Evolutionary conservation across 2,329 filamentous ascomycete species (phyloP).

Genomic region (Sordariomycetes sp.): DNA sequence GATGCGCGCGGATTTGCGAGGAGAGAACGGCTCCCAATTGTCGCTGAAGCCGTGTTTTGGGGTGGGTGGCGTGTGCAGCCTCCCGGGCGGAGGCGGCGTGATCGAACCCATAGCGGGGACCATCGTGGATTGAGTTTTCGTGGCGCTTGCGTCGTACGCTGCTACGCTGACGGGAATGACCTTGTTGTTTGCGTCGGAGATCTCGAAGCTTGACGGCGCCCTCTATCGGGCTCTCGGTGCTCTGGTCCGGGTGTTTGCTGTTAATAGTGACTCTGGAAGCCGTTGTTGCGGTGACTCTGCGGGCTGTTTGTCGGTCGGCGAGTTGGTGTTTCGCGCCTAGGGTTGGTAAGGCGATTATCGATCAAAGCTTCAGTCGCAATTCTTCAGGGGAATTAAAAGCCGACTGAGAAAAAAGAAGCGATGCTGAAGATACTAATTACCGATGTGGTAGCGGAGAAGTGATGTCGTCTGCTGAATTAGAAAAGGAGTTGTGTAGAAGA

Average conservation of each 20-base stretch:
- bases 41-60: constrained; percentile 56
- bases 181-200: not conserved
- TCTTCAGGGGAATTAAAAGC: not conserved
- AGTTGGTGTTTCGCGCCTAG: not conserved
- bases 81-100: constrained; percentile 47
- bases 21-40: constrained; percentile 58
- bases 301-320: not conserved
- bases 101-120: constrained; percentile 17
- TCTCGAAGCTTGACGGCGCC: not conserved
- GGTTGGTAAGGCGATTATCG: not conserved
- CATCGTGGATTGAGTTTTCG: constrained; percentile 15
- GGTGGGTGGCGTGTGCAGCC: constrained; percentile 53
- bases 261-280: not conserved
- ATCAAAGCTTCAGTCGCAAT: not conserved
- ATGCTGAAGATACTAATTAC: not conserved
- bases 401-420: not conserved
- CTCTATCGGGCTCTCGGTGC: not conserved
- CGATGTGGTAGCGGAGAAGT: not conserved
- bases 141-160: not conserved
- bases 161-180: not conserved
- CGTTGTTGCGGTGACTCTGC: not conserved
- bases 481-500: not conserved
- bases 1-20: constrained; percentile 55
- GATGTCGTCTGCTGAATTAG: not conserved
- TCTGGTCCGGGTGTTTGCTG: not conserved